Evolutionary conservation across 148 eudicot species (phyloP).

Genomic region (Vaccinium vitisidaea): DNA sequence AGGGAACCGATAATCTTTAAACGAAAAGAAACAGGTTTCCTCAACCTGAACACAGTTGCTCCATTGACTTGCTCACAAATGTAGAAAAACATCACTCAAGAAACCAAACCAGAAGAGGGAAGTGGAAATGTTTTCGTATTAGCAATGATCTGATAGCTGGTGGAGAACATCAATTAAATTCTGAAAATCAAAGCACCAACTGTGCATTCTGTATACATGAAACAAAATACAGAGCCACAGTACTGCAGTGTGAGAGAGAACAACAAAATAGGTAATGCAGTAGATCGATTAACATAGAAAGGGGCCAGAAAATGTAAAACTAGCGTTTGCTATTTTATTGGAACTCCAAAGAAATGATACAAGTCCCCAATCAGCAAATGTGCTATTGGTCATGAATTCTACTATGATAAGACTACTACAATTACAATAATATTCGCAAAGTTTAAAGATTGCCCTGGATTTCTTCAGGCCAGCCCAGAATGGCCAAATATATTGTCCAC

Average conservation of each 20-base stretch:
- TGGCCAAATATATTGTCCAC: conserved; percentile 25
- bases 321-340: conserved; percentile 32
- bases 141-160: background rate
- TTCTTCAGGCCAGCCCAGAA: conserved; percentile 40
- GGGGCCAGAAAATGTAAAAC: conserved; percentile 9
- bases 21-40: background rate
- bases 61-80: background rate
- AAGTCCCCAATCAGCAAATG: conserved; percentile 39
- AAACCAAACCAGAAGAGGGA: background rate
- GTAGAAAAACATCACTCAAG: background rate
- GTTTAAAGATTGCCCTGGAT: conserved; percentile 26
- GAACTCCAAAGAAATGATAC: conserved; percentile 38
- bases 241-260: background rate
- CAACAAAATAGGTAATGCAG: background rate
- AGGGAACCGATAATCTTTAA: background rate
- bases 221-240: background rate
- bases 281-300: background rate
- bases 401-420: conserved; percentile 62
- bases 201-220: background rate
- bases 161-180: background rate
- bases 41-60: background rate
- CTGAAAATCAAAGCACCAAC: background rate
- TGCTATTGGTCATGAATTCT: conserved; percentile 51
- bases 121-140: background rate
- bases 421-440: conserved; percentile 48